Base-by-base conservation (phyloP, 306 rosid genomes). In the Acacia acuminata region DNA sequence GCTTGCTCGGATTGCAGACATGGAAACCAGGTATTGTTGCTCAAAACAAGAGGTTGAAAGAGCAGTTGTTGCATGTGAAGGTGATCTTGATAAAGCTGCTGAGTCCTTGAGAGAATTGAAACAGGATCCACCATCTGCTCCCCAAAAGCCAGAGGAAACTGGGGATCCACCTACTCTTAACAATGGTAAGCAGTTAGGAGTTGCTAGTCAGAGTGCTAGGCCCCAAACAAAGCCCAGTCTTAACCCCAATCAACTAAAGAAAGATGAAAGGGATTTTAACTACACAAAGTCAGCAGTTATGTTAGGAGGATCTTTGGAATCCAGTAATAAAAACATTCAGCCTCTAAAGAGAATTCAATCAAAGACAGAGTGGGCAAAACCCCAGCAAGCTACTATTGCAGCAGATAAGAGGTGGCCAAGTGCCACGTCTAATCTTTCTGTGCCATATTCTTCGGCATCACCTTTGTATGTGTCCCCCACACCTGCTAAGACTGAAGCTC, bases 41-140 rank as follows among this genome's bases (percentile, higher is more conserved):
- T 90, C 97, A 20, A 96, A 88, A 84, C 99, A 92, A 84, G 99
- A 96, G 82, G 97, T 96, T 81, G 99, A 96, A 87, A 94, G 97
- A 90, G 97, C 90, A 61, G 55, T 96, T 55, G 98, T 96, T 76
- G 51, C 88, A 56, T 88, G 88, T 85, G 97, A 94, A 78, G 99
- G 99, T 79, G 98, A 96, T 87, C 94, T 94, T 83, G 93, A 94
- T 77, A 90, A 91, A 88, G 93, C 97, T 69, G 94, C 91, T 10
- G 95, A 91, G 84, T 79, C 84, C 86, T 87, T 96, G 85, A 91
- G 93, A 85, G 86, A 82, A 25, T 42, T 78, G 73, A 96, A 89
- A 90, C 89, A 84, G 43, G 94, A 94, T 53, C 86, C 90, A 9
- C 86, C 89, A 48, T 82, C 90, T 19, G 90, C 88, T 71, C 88